Percentiles rank a stretch among this genome's conserved stretches.
Evolutionary conservation across 768 basidiomycete species (phyloP).

Genomic region (Calocera cornea): DNA sequence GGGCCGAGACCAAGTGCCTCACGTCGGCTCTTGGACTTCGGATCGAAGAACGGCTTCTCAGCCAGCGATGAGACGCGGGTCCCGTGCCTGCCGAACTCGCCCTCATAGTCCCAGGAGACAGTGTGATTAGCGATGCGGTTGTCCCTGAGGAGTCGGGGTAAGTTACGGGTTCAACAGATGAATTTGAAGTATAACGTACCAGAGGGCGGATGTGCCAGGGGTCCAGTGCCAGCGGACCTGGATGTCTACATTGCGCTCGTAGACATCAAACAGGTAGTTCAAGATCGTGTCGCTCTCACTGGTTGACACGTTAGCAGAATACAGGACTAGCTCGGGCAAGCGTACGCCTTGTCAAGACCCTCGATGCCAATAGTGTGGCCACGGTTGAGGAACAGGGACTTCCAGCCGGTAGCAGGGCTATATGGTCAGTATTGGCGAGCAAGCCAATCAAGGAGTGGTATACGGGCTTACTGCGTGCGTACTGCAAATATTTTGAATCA

Average conservation of each 20-base stretch:
- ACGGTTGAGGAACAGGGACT: slow-evolving; percentile 19
- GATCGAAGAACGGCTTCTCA: slow-evolving; percentile 20
- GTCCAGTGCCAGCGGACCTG: slow-evolving; percentile 23
- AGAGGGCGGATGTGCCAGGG: slow-evolving; percentile 21
- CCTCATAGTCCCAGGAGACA: slow-evolving; percentile 17
- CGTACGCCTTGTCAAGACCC: slow-evolving; percentile 13
- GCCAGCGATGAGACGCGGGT: slow-evolving; percentile 21
- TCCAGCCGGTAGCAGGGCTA: slow-evolving; percentile 21
- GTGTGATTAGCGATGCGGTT: slow-evolving; percentile 13
- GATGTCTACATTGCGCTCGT: slow-evolving; percentile 17
- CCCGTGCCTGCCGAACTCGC: slow-evolving; percentile 12
- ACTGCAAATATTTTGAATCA: not conserved
- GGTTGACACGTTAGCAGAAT: not conserved
- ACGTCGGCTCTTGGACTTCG: slow-evolving; percentile 15
- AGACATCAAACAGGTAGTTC: slow-evolving; percentile 14
- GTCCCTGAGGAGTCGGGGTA: not conserved
- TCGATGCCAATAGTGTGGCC: slow-evolving; percentile 17
- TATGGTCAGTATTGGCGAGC: slow-evolving; percentile 9
- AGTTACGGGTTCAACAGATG: not conserved
- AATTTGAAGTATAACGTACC: slow-evolving; percentile 5
- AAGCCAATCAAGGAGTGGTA: slow-evolving; percentile 4
- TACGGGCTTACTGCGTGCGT: slow-evolving; percentile 8
- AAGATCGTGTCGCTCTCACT: slow-evolving; percentile 15
- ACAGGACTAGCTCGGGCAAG: not conserved
- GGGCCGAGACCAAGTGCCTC: slow-evolving; percentile 11